phyloP scores from a whole-genome alignment of 176 grass and related monocot genomes.

The Musa acuminata region DNA sequence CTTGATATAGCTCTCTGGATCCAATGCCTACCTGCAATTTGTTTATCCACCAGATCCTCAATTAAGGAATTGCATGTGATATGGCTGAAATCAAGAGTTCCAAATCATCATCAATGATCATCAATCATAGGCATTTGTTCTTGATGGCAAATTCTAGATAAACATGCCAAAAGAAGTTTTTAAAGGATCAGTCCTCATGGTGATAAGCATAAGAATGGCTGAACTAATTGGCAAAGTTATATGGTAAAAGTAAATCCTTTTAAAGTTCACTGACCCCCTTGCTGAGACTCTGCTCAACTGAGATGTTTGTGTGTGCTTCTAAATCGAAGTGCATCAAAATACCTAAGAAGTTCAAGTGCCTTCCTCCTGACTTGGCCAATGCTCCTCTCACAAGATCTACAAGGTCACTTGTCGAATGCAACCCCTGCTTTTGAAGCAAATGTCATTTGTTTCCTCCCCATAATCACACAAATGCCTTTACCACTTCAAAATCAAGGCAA shows the following conservation, averaged over 20 bases:
- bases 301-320: background rate
- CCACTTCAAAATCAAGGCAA: constrained; percentile 80
- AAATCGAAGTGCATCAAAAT: background rate
- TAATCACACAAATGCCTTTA: constrained; percentile 71
- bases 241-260: background rate
- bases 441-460: constrained; percentile 90
- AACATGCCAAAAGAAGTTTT: background rate
- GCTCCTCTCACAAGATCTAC: constrained; percentile 58
- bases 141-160: background rate
- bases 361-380: constrained; percentile 47
- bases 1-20: constrained; percentile 92
- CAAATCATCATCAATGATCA: background rate
- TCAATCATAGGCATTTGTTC: background rate
- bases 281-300: background rate
- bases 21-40: constrained; percentile 68
- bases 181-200: background rate
- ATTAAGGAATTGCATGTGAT: background rate
- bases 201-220: background rate
- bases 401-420: constrained; percentile 55
- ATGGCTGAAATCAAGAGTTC: background rate
- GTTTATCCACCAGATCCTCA: constrained; percentile 9
- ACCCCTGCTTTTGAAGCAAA: constrained; percentile 55
- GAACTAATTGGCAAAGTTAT: background rate
- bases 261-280: background rate
- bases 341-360: background rate